Evolutionary conservation across 208 protist species (phyloP).

Genomic region (Trichomonas tenax): DNA sequence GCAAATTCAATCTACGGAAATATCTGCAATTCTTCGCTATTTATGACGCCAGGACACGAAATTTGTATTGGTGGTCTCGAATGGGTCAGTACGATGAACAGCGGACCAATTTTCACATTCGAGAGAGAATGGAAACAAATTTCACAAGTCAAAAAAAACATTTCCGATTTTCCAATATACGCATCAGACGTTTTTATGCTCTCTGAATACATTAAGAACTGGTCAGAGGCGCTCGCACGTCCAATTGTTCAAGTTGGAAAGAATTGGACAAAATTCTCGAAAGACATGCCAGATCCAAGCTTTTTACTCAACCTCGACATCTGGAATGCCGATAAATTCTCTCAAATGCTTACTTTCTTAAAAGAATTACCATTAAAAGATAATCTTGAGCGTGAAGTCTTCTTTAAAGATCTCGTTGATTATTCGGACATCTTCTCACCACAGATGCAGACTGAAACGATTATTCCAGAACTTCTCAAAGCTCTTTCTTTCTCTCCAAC

Average conservation of each 20-base stretch:
- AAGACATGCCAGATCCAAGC: background rate
- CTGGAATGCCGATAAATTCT: background rate
- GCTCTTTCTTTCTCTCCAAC: background rate
- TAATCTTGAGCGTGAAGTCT: background rate
- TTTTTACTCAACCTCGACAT: background rate
- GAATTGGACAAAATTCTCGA: background rate
- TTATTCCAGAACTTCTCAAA: background rate
- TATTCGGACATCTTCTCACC: background rate
- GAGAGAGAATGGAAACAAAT: background rate
- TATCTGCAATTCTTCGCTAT: background rate
- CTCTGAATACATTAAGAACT: background rate
- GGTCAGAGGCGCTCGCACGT: background rate
- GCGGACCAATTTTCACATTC: background rate
- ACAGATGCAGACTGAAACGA: background rate
- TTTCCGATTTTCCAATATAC: background rate
- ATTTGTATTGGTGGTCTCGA: background rate
- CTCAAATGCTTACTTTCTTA: background rate
- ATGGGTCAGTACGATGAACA: background rate
- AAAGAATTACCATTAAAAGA: background rate
- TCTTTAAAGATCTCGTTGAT: background rate
- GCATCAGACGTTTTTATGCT: background rate
- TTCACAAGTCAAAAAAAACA: background rate
- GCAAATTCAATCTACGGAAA: background rate
- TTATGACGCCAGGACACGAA: background rate
- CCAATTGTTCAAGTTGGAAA: background rate